phyloP scores from a whole-genome alignment of 2,329 filamentous ascomycete genomes.

The Cordyceps farinosa region DNA sequence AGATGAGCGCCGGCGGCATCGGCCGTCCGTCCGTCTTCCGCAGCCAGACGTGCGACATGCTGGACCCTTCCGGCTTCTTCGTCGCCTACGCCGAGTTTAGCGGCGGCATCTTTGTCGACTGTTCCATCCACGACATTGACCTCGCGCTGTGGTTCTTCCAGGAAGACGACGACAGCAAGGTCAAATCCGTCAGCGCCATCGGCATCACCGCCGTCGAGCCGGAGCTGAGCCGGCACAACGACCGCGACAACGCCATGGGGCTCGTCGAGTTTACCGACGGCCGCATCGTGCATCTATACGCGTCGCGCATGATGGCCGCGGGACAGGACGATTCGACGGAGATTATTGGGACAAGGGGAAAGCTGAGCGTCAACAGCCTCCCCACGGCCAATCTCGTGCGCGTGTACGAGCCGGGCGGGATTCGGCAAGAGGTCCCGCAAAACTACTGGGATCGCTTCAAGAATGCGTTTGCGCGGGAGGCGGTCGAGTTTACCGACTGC shows the following conservation, averaged over 20 bases:
- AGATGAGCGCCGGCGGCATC: slow-evolving; percentile 52
- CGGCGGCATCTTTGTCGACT: slow-evolving; percentile 69
- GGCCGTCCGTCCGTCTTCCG: slow-evolving; percentile 60
- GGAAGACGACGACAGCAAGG: slow-evolving; percentile 46
- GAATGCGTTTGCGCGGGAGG: not conserved
- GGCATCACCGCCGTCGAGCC: not conserved
- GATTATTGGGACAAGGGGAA: not conserved
- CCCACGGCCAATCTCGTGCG: not conserved
- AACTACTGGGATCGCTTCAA: not conserved
- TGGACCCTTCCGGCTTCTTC: slow-evolving; percentile 65
- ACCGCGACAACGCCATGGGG: not conserved
- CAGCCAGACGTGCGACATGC: slow-evolving; percentile 65
- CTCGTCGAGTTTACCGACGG: not conserved
- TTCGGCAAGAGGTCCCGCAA: not conserved
- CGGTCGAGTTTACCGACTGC: slow-evolving; percentile 57
- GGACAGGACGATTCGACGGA: not conserved
- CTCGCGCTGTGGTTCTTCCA: slow-evolving; percentile 34
- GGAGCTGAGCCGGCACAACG: not conserved
- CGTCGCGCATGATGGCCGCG: not conserved
- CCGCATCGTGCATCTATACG: not conserved
- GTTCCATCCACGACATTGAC: slow-evolving; percentile 64
- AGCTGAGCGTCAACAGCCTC: not conserved
- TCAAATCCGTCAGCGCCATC: not conserved
- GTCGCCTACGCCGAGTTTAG: slow-evolving; percentile 62
- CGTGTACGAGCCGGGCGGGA: not conserved